Percentiles rank a stretch among this genome's conserved stretches.
These are phyloP conservation scores for Syzygium grande DNA, from an alignment of 345 rosid genomes.

Conservation along the genomic window DNA sequence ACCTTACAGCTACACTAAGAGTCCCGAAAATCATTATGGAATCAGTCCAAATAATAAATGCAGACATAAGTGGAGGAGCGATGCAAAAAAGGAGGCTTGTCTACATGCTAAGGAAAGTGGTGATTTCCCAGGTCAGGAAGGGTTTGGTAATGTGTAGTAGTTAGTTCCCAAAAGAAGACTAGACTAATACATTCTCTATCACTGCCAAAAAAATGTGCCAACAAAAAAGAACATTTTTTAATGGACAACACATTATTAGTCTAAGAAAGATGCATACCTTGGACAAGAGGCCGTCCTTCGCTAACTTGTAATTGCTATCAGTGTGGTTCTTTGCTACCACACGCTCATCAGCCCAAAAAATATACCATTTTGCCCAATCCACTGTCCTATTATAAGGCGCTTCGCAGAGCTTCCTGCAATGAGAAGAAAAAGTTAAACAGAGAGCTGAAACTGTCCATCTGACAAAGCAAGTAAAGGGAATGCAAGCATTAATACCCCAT, in stretches of 20 bases:
- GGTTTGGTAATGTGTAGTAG: neutral
- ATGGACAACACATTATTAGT: neutral
- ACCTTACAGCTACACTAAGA: neutral
- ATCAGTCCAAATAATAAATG: neutral
- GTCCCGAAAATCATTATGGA: neutral
- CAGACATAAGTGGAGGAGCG: neutral
- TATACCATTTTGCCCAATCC: conserved; percentile 83
- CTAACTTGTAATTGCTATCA: conserved; percentile 87
- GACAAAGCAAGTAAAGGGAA: neutral
- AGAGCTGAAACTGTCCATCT: conserved; percentile 13
- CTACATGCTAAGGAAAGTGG: neutral
- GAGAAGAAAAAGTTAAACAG: conserved; percentile 3
- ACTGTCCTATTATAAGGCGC: conserved; percentile 79
- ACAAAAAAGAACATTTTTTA: neutral
- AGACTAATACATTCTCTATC: neutral
- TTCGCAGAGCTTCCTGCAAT: conserved; percentile 70
- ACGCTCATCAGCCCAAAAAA: conserved; percentile 85
- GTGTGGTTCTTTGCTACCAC: conserved; percentile 72
- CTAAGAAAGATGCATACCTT: conserved; percentile 35
- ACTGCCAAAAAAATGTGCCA: neutral
- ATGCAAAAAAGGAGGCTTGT: neutral
- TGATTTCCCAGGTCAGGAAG: neutral
- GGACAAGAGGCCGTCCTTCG: conserved; percentile 59
- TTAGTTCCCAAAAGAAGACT: neutral
- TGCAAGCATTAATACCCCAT: conserved; percentile 44